These are phyloP conservation scores for Pseudozyma flocculosa DNA, from an alignment of 1,284 basidiomycete species.

Conservation along the genomic window DNA sequence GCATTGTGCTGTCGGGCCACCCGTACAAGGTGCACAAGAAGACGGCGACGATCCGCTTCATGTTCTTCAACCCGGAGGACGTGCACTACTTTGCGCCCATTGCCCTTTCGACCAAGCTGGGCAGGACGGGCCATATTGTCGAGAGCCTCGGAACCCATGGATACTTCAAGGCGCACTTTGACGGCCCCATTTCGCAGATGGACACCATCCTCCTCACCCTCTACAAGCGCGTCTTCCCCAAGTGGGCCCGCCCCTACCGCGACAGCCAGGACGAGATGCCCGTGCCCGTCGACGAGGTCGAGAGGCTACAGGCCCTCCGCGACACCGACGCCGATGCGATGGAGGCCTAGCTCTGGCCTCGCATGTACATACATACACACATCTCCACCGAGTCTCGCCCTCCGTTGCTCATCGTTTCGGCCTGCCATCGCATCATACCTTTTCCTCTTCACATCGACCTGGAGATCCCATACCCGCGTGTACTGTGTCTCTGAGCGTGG, in stretches of 20 bases:
- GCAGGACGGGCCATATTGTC: slow-evolving; percentile 81
- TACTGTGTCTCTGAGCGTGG: too few species aligned
- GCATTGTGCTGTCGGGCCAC: slow-evolving; percentile 89
- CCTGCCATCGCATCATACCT: too few species aligned
- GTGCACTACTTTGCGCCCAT: slow-evolving; percentile 91
- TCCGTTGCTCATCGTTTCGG: too few species aligned
- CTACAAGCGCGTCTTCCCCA: slow-evolving; percentile 74
- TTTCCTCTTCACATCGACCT: too few species aligned
- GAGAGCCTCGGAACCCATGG: slow-evolving; percentile 97
- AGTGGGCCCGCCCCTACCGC: slow-evolving; percentile 63
- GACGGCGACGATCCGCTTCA: slow-evolving; percentile 94
- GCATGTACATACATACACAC: too few species aligned
- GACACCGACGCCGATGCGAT: too few species aligned
- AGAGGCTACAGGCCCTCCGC: too few species aligned
- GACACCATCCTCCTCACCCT: slow-evolving; percentile 59
- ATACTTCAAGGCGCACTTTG: slow-evolving; percentile 93
- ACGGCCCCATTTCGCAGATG: slow-evolving; percentile 93
- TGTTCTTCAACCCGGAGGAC: slow-evolving; percentile 97
- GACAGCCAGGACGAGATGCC: slow-evolving; percentile 15
- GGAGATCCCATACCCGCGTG: too few species aligned
- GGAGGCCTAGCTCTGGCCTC: too few species aligned
- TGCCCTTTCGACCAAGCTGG: slow-evolving; percentile 88
- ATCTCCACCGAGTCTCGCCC: too few species aligned
- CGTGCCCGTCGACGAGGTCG: not conserved
- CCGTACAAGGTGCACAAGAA: slow-evolving; percentile 98